Percentiles rank a stretch among this genome's conserved stretches.
phyloP scores from a whole-genome alignment of 352 stramenopile genomes.

The Phytopythium cucurbitacearum region DNA sequence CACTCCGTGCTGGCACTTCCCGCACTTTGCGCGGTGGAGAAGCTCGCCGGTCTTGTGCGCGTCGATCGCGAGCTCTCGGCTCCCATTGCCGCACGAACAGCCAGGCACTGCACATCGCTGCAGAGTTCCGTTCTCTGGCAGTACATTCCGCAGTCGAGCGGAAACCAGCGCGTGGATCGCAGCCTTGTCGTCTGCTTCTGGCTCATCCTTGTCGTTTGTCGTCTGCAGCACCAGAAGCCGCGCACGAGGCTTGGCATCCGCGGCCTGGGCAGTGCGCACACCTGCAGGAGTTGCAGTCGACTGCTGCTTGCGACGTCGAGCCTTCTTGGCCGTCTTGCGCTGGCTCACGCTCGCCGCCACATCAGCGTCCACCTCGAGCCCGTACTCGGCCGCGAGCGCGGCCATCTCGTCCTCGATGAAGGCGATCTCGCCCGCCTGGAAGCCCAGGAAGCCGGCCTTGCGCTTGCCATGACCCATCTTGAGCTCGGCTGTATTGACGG shows the following conservation, averaged over 20 bases:
- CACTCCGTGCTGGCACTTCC: conserved; percentile 64
- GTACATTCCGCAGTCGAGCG: conserved; percentile 33
- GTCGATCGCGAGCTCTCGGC: conserved; percentile 26
- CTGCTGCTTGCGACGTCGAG: conserved; percentile 35
- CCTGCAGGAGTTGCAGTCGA: conserved; percentile 9
- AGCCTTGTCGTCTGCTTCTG: conserved; percentile 13
- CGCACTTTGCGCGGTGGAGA: conserved; percentile 35
- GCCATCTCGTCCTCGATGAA: conserved; percentile 88
- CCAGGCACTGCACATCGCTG: conserved; percentile 53
- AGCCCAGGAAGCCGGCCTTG: conserved; percentile 68
- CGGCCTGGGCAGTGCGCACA: background rate
- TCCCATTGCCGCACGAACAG: conserved; percentile 51
- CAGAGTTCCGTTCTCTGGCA: conserved; percentile 51
- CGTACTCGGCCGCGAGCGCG: conserved; percentile 72
- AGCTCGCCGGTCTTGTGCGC: conserved; percentile 18
- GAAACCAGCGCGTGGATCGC: conserved; percentile 28
- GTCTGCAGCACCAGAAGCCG: conserved; percentile 2
- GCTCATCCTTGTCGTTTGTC: conserved; percentile 5
- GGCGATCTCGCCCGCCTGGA: conserved; percentile 69
- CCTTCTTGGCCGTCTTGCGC: conserved; percentile 45
- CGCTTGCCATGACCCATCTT: conserved; percentile 31
- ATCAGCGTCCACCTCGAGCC: conserved; percentile 62
- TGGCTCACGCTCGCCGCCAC: conserved; percentile 55
- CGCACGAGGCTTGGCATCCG: conserved; percentile 6
- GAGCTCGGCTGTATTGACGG: too few relatives aligned